Percentiles rank a stretch among this genome's conserved stretches.
phyloP scores from a whole-genome alignment of 495 filamentous ascomycete species.

The Podospora australis region DNA sequence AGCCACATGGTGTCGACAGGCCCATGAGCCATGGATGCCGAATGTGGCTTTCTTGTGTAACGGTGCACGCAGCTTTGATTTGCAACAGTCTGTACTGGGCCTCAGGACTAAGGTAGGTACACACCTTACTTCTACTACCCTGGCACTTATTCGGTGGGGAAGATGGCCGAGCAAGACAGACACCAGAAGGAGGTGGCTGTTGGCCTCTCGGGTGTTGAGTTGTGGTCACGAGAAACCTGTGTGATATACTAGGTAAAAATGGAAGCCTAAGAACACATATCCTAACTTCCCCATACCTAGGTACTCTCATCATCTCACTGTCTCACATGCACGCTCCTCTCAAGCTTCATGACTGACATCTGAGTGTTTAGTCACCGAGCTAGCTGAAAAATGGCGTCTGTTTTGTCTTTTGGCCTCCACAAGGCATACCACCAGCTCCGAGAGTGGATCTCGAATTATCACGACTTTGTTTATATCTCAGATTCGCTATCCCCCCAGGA shows the following conservation, averaged over 20 bases:
- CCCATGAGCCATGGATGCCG: neutral
- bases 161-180: too few species aligned
- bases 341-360: neutral
- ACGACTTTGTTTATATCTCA: neutral
- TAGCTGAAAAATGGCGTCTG: neutral
- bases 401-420: conserved; percentile 5
- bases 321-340: neutral
- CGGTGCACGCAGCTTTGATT: neutral
- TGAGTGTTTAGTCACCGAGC: neutral
- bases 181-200: neutral
- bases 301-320: too few species aligned
- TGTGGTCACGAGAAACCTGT: too few species aligned
- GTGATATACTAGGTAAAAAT: neutral
- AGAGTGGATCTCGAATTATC: neutral
- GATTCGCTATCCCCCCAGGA: neutral
- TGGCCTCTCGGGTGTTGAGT: neutral
- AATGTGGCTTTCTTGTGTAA: neutral
- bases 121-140: too few species aligned
- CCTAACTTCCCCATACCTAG: too few species aligned
- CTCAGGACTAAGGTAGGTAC: too few species aligned
- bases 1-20: neutral
- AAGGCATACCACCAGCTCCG: neutral
- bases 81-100: too few species aligned
- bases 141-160: too few species aligned
- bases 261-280: neutral